phyloP scores from a whole-genome alignment of 495 filamentous ascomycete species.

The Penicillium flavigenum region DNA sequence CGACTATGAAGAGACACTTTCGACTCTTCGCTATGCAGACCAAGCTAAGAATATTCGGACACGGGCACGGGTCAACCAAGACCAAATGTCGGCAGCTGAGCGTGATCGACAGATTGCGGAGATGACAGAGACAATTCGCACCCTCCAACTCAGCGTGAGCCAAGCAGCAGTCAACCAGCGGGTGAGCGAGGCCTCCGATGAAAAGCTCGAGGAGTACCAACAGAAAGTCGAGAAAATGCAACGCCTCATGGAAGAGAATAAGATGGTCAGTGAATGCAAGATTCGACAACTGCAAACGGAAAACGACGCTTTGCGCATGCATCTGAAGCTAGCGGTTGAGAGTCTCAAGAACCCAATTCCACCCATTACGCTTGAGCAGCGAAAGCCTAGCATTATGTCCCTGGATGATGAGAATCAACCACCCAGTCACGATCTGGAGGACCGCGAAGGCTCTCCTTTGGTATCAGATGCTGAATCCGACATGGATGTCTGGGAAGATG shows the following conservation, averaged over 20 bases:
- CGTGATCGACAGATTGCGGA: conserved; percentile 89
- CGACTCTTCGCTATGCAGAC: conserved; percentile 93
- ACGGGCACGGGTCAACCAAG: conserved; percentile 94
- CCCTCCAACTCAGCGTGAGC: conserved; percentile 73
- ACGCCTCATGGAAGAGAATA: conserved; percentile 88
- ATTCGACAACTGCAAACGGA: conserved; percentile 81
- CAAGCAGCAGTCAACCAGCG: conserved; percentile 46
- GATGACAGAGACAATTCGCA: conserved; percentile 90
- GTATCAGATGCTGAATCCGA: conserved; percentile 32
- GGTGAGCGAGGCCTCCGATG: conserved; percentile 58
- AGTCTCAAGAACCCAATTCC: conserved; percentile 85
- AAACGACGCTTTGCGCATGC: conserved; percentile 83
- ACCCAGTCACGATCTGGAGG: conserved; percentile 33
- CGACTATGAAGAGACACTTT: conserved; percentile 97
- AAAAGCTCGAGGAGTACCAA: conserved; percentile 90
- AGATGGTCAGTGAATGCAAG: conserved; percentile 85
- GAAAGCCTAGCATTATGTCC: conserved; percentile 36
- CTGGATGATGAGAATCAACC: conserved; percentile 45
- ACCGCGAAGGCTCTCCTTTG: conserved; percentile 39
- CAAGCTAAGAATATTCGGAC: conserved; percentile 97
- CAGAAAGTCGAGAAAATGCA: conserved; percentile 80
- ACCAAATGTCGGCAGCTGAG: conserved; percentile 79
- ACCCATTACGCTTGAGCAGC: conserved; percentile 34
- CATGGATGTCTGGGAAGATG: conserved; percentile 46
- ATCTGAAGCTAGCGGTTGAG: conserved; percentile 82